A percentile compares a stretch with the other conserved stretches of the same genome.
Evolutionary conservation across 495 filamentous ascomycete genomes (phyloP).

Genomic region (Acidiella bohemica): DNA sequence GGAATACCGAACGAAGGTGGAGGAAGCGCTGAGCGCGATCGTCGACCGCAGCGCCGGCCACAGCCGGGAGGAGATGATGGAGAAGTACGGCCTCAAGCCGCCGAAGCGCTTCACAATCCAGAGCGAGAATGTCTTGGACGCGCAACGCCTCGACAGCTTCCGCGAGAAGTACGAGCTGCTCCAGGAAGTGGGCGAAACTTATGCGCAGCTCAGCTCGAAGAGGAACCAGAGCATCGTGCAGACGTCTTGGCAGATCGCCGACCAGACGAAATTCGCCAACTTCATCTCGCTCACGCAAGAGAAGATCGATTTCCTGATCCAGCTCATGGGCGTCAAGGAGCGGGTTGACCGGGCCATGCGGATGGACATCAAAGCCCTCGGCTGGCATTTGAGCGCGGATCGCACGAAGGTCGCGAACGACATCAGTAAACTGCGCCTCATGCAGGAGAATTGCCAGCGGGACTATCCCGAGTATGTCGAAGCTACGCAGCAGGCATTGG

Average conservation of each 20-base stretch:
- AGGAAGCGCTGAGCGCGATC: constrained; percentile 12
- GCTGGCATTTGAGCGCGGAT: constrained; percentile 23
- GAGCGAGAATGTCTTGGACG: constrained; percentile 22
- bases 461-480: constrained; percentile 25
- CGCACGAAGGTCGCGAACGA: constrained; percentile 13
- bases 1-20: constrained; percentile 14
- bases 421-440: constrained; percentile 22
- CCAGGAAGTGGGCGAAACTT: constrained; percentile 21
- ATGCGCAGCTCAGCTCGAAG: constrained; percentile 13
- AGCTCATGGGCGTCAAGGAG: constrained; percentile 23
- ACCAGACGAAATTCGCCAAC: constrained; percentile 17
- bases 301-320: constrained; percentile 23
- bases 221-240: constrained; percentile 21
- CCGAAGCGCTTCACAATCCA: constrained; percentile 20
- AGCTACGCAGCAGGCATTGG: constrained; percentile 11
- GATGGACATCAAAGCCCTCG: constrained; percentile 25
- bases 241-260: constrained; percentile 22
- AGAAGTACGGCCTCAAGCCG: constrained; percentile 23
- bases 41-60: constrained; percentile 11
- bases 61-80: constrained; percentile 24
- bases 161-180: constrained; percentile 25
- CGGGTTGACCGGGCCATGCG: constrained; percentile 25
- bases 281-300: constrained; percentile 21
- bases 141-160: constrained; percentile 25
- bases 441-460: constrained; percentile 17